Conservation (phyloP, 768 basidiomycete species). For the Boletus insuetus region DNA sequence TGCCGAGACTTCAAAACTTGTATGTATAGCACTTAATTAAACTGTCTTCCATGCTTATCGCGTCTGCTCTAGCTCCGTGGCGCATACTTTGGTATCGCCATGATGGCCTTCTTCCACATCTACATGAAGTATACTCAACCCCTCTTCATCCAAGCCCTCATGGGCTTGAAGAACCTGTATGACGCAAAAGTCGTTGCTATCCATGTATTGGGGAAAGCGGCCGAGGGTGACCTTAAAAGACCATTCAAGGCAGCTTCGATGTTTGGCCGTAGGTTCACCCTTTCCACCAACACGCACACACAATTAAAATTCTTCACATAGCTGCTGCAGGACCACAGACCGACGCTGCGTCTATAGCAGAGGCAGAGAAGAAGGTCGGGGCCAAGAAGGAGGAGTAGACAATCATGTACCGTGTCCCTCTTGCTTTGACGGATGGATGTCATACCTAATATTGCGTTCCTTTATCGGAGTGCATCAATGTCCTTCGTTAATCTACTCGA, state of each 20-base stretch:
- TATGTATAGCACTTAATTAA: slow-evolving; percentile 39
- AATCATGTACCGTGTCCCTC: slow-evolving; percentile 6
- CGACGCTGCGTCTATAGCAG: slow-evolving; percentile 81
- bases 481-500: slow-evolving; percentile 12
- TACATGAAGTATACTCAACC: slow-evolving; percentile 97
- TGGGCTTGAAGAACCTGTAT: slow-evolving; percentile 89
- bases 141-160: slow-evolving; percentile 90
- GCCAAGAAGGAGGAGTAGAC: slow-evolving; percentile 76
- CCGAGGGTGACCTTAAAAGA: slow-evolving; percentile 84
- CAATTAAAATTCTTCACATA: slow-evolving; percentile 13
- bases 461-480: background rate
- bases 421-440: slow-evolving; percentile 23
- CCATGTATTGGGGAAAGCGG: slow-evolving; percentile 73
- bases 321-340: slow-evolving; percentile 72
- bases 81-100: slow-evolving; percentile 72
- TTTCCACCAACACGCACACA: background rate
- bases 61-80: slow-evolving; percentile 48
- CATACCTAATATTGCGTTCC: slow-evolving; percentile 3
- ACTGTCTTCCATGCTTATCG: background rate
- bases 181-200: slow-evolving; percentile 85
- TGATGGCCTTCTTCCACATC: slow-evolving; percentile 90
- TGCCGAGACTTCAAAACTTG: slow-evolving; percentile 77
- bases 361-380: slow-evolving; percentile 82
- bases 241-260: slow-evolving; percentile 81
- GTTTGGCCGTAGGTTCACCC: slow-evolving; percentile 57